Percentiles rank a stretch among this genome's conserved stretches.
phyloP scores from a whole-genome alignment of 2,329 filamentous ascomycete species.

The Cladophialophora bantiana region DNA sequence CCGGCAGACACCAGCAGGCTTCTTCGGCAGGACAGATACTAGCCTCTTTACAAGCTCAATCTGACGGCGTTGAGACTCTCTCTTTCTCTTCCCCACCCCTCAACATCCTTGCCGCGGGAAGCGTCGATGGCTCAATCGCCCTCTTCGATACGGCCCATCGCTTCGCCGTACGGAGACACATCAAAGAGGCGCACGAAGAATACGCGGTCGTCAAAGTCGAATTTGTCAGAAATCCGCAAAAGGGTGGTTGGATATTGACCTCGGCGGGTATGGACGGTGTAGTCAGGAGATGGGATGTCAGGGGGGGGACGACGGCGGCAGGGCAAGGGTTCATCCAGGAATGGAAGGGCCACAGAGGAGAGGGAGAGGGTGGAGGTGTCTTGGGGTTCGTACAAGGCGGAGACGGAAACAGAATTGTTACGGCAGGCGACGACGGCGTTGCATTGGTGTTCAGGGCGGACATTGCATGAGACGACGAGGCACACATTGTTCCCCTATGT shows the following conservation, averaged over 20 bases:
- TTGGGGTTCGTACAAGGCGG: constrained; percentile 81
- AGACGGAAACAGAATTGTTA: constrained; percentile 74
- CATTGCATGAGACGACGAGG: constrained; percentile 19
- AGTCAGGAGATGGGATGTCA: constrained; percentile 83
- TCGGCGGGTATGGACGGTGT: constrained; percentile 92
- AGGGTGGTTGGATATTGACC: constrained; percentile 74
- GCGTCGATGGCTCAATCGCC: constrained; percentile 73
- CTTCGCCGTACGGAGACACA: constrained; percentile 84
- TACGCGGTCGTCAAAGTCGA: constrained; percentile 91
- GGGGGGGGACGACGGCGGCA: constrained; percentile 68
- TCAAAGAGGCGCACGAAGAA: constrained; percentile 84
- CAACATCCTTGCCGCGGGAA: constrained; percentile 67
- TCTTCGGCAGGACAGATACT: constrained; percentile 73
- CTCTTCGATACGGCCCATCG: constrained; percentile 86
- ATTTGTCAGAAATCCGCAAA: constrained; percentile 60
- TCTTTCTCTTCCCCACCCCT: constrained; percentile 68
- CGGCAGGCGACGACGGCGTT: constrained; percentile 82
- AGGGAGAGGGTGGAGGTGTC: constrained; percentile 86
- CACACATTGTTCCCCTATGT: not conserved
- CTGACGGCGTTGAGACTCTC: constrained; percentile 78
- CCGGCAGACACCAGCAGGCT: constrained; percentile 44
- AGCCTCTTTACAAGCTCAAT: constrained; percentile 80
- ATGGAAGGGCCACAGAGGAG: constrained; percentile 87
- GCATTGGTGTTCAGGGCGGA: constrained; percentile 50
- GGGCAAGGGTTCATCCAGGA: constrained; percentile 78